Conservation (phyloP, 2,329 filamentous ascomycete species). For the Aspergillus pseudonomiae region DNA sequence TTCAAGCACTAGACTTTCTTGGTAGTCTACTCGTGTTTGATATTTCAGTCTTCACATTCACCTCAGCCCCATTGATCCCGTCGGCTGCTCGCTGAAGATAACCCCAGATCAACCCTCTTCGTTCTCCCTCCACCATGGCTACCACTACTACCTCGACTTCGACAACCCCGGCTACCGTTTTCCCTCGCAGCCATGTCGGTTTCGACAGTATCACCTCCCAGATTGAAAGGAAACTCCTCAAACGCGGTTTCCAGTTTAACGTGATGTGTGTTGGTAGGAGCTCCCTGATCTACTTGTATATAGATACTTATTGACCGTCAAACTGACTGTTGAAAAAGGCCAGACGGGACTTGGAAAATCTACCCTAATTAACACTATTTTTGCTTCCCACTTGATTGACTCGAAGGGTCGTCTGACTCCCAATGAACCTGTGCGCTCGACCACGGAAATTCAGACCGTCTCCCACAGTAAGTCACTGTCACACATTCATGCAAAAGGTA, state of each 20-base stretch:
- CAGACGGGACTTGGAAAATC: constrained; percentile 99
- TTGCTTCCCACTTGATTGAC: constrained; percentile 98
- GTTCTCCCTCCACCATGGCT: constrained; percentile 61
- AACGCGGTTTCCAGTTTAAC: constrained; percentile 99
- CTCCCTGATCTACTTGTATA: neutral
- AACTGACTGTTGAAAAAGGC: constrained; percentile 59
- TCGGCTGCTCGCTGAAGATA: constrained; percentile 2
- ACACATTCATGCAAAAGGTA: neutral
- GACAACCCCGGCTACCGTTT: constrained; percentile 57
- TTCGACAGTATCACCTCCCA: constrained; percentile 99
- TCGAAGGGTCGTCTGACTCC: constrained; percentile 94
- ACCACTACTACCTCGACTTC: constrained; percentile 62
- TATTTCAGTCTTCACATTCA: constrained; percentile 25
- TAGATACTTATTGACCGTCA: neutral
- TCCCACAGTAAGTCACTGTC: constrained; percentile 69
- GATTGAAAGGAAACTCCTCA: constrained; percentile 99
- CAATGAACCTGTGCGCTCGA: constrained; percentile 89
- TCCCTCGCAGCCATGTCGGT: constrained; percentile 97
- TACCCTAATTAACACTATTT: constrained; percentile 99
- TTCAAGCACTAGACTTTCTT: constrained; percentile 13
- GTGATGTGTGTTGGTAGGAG: constrained; percentile 96
- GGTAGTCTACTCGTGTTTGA: constrained; percentile 11
- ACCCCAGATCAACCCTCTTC: constrained; percentile 7
- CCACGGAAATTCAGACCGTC: constrained; percentile 96
- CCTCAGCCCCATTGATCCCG: constrained; percentile 18